A percentile compares a stretch with the other conserved stretches of the same genome.
Conservation (phyloP, 2,329 filamentous ascomycete genomes). For the Aspergillus sojae region DNA sequence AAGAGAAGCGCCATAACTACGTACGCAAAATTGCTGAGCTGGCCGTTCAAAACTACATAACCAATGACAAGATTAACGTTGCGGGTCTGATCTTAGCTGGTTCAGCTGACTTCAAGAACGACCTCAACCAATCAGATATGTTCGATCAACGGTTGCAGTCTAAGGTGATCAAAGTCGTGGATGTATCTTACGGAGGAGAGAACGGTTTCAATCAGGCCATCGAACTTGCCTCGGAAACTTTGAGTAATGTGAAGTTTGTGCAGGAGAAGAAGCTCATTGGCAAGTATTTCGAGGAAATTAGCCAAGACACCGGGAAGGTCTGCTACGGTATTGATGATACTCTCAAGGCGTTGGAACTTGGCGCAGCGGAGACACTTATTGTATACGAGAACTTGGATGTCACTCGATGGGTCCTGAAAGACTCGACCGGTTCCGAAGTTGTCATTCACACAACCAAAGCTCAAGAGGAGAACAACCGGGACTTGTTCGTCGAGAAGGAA, state of each 20-base stretch:
- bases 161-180: constrained; percentile 99
- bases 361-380: constrained; percentile 91
- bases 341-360: constrained; percentile 91
- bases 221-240: constrained; percentile 88
- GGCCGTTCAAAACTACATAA: constrained; percentile 98
- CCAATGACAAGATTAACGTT: constrained; percentile 97
- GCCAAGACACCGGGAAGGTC: constrained; percentile 92
- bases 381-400: constrained; percentile 97
- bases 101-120: constrained; percentile 99
- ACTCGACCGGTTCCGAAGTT: constrained; percentile 70
- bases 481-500: constrained; percentile 90
- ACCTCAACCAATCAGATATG: constrained; percentile 95
- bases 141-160: constrained; percentile 88
- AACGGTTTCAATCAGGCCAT: constrained; percentile 99
- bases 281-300: constrained; percentile 98
- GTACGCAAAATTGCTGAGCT: constrained; percentile 97
- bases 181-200: constrained; percentile 98
- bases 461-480: constrained; percentile 73
- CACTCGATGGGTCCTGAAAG: constrained; percentile 87
- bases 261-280: constrained; percentile 99
- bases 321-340: constrained; percentile 99
- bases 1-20: constrained; percentile 99
- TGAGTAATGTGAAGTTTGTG: constrained; percentile 99
- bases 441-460: constrained; percentile 86
- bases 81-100: constrained; percentile 93